Conservation (phyloP, 495 filamentous ascomycete genomes). For the Aspergillus mulundensis region DNA sequence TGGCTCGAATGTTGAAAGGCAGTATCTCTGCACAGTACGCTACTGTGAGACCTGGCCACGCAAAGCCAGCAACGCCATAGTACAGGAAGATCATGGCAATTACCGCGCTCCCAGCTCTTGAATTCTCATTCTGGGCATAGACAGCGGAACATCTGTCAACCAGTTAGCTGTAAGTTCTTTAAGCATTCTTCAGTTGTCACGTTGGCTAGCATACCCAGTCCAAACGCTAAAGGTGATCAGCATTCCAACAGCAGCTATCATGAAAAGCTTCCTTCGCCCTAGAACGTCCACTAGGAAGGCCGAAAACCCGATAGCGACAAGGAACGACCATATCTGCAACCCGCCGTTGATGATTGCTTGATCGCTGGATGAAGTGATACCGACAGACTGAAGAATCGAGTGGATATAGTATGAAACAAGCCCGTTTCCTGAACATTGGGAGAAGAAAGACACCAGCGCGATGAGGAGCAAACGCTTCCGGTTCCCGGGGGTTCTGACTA, state of each 20-base stretch:
- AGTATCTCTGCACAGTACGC: constrained; percentile 64
- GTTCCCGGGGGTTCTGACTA: constrained; percentile 1
- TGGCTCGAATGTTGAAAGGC: constrained; percentile 64
- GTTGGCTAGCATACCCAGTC: not conserved
- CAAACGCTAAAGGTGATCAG: constrained; percentile 1
- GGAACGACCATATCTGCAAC: constrained; percentile 1
- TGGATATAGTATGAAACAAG: constrained; percentile 7
- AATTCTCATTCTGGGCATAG: not conserved
- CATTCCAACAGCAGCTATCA: constrained; percentile 4
- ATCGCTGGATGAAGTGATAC: not conserved
- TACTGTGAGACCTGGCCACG: constrained; percentile 20
- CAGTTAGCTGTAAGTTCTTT: too few relatives aligned
- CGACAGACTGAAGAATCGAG: constrained; percentile 2
- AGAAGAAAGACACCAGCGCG: not conserved
- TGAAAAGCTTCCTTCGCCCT: not conserved
- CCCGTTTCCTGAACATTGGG: constrained; percentile 4
- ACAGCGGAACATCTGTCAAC: too few relatives aligned
- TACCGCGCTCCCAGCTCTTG: constrained; percentile 8
- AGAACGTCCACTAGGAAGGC: constrained; percentile 1
- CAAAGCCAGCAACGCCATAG: constrained; percentile 29
- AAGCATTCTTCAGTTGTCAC: not conserved
- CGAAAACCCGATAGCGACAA: not conserved
- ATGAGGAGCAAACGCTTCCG: constrained; percentile 2
- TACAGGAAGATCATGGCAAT: constrained; percentile 40
- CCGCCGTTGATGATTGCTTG: constrained; percentile 4